Conservation (phyloP, 352 stramenopile genomes). For the Lagenidium sp. region DNA sequence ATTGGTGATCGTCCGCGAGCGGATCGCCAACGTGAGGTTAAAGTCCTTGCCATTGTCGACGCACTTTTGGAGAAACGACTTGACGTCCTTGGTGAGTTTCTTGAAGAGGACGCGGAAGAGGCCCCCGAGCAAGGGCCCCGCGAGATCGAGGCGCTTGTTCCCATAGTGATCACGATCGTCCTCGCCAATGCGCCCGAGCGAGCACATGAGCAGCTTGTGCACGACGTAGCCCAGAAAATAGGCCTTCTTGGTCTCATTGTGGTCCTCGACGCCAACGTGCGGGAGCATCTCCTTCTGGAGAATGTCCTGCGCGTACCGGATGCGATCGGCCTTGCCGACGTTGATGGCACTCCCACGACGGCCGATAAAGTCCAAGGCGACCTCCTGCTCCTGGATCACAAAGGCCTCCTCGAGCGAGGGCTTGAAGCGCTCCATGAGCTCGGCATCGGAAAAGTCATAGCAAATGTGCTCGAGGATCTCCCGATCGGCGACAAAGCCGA, state of each 20-base stretch:
- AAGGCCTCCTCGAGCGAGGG: constrained; percentile 98
- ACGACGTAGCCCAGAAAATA: constrained; percentile 99
- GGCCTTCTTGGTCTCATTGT: constrained; percentile 95
- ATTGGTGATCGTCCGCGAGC: constrained; percentile 97
- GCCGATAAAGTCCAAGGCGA: constrained; percentile 99
- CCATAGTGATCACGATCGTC: constrained; percentile 99
- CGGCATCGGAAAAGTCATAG: constrained; percentile 96
- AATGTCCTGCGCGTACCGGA: constrained; percentile 97
- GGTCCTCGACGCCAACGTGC: constrained; percentile 97
- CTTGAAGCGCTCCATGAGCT: constrained; percentile 99
- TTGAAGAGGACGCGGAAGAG: constrained; percentile 98
- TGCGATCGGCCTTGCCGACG: constrained; percentile 96
- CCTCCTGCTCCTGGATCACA: constrained; percentile 97
- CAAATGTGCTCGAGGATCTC: constrained; percentile 99
- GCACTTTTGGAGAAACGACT: constrained; percentile 89
- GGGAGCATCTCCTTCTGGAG: constrained; percentile 99
- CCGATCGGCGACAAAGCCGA: constrained; percentile 94
- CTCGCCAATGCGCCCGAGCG: constrained; percentile 94
- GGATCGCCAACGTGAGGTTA: constrained; percentile 96
- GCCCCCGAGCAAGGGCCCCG: constrained; percentile 94
- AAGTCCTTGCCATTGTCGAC: constrained; percentile 93
- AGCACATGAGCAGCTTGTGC: constrained; percentile 99
- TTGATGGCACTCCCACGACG: constrained; percentile 92
- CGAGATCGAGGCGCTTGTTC: constrained; percentile 99
- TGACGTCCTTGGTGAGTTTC: constrained; percentile 98